Evolutionary conservation across 2,329 filamentous ascomycete species (phyloP).

Genomic region (Xylaria sp.): DNA sequence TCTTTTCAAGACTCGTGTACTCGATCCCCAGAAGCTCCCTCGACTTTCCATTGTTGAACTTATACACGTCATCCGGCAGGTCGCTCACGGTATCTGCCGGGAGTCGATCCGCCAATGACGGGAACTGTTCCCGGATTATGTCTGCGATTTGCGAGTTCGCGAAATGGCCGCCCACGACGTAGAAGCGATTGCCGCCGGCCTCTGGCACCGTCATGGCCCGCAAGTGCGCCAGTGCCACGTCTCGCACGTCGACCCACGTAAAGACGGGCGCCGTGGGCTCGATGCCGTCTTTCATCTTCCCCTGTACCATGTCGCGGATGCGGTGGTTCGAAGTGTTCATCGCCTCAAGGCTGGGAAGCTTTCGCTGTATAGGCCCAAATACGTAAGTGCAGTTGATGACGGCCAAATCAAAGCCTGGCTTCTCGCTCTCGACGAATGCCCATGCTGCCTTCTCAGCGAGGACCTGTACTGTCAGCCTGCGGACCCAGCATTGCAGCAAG

Average conservation of each 20-base stretch:
- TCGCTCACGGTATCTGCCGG: conserved; percentile 55
- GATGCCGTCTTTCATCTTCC: conserved; percentile 67
- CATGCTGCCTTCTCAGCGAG: conserved; percentile 76
- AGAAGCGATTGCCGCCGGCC: conserved; percentile 71
- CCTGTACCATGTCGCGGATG: conserved; percentile 71
- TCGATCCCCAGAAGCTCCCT: conserved; percentile 68
- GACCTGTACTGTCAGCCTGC: conserved; percentile 54
- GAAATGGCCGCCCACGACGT: conserved; percentile 70
- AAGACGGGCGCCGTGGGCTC: conserved; percentile 66
- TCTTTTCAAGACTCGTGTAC: conserved; percentile 68
- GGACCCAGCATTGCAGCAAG: conserved; percentile 7
- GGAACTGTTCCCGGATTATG: conserved; percentile 66
- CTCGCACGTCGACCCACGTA: conserved; percentile 69
- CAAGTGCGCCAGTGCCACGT: conserved; percentile 73
- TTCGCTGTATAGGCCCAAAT: conserved; percentile 72
- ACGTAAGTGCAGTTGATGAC: conserved; percentile 72
- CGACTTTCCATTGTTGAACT: conserved; percentile 66
- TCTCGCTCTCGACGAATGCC: conserved; percentile 68
- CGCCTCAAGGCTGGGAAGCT: conserved; percentile 69
- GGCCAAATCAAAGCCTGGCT: conserved; percentile 68
- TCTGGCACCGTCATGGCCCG: conserved; percentile 66
- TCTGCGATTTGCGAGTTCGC: conserved; percentile 68
- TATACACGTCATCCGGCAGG: conserved; percentile 61
- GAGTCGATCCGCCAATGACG: conserved; percentile 61
- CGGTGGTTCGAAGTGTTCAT: conserved; percentile 80